Conservation (phyloP, 257 asterid genomes). For the Solanum sparsipilum region DNA sequence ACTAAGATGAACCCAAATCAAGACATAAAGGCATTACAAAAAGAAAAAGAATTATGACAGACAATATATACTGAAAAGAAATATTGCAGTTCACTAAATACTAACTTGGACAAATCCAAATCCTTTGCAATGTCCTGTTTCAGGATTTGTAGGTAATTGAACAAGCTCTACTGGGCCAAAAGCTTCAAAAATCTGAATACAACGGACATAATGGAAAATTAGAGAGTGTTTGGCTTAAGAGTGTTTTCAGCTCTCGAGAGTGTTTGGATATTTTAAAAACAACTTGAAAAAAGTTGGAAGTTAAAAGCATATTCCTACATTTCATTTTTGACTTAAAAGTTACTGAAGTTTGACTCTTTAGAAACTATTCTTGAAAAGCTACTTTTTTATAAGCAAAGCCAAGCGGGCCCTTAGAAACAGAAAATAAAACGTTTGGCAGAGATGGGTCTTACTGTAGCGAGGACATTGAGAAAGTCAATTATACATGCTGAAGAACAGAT, state of each 20-base stretch:
- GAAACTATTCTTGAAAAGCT: too few species aligned
- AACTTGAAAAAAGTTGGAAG: not conserved
- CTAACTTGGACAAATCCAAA: slow-evolving; percentile 96
- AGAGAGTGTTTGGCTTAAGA: not conserved
- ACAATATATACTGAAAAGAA: not conserved
- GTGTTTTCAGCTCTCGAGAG: not conserved
- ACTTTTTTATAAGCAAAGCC: too few species aligned
- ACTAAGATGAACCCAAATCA: slow-evolving; percentile 25
- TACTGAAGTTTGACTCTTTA: too few species aligned
- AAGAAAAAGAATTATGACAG: not conserved
- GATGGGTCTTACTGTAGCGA: not conserved
- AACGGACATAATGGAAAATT: not conserved
- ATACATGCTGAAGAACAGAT: not conserved
- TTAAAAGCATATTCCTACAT: not conserved
- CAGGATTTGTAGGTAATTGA: slow-evolving; percentile 96
- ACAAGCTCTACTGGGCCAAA: slow-evolving; percentile 98
- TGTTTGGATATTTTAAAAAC: not conserved
- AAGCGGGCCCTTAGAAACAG: not conserved
- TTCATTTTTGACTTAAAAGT: too few species aligned
- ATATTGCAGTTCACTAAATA: slow-evolving; percentile 8
- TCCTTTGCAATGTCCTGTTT: slow-evolving; percentile 98
- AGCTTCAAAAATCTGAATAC: slow-evolving; percentile 60
- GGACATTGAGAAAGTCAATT: not conserved
- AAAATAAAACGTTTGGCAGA: not conserved
- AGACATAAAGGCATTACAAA: not conserved